A percentile compares a stretch with the other conserved stretches of the same genome.
These are phyloP conservation scores for Debaryomyces maramus DNA, from an alignment of 805 yeast genomes.

Conservation along the genomic window DNA sequence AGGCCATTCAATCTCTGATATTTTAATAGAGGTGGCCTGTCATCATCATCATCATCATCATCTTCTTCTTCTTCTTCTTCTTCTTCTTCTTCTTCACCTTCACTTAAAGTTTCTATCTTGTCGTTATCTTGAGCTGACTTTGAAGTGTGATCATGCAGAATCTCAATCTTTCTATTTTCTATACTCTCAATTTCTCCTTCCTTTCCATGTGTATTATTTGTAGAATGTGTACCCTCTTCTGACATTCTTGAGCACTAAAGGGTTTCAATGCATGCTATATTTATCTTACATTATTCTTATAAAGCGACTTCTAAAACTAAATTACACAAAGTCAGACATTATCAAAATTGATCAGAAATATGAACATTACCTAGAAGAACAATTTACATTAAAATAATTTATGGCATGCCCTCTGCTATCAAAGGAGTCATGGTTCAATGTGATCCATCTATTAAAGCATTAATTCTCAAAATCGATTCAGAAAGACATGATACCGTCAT, in stretches of 20 bases:
- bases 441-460: slow-evolving; percentile 90
- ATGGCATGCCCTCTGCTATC: slow-evolving; percentile 41
- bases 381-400: neutral
- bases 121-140: slow-evolving; percentile 3
- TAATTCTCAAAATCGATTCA: slow-evolving; percentile 80
- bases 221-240: no score
- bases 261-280: no score
- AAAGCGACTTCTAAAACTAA: no score
- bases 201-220: no score
- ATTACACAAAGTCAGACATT: neutral
- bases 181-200: no score
- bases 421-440: slow-evolving; percentile 51
- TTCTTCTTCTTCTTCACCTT: slow-evolving; percentile 6
- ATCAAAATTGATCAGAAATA: neutral
- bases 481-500: slow-evolving; percentile 65
- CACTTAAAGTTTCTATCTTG: slow-evolving; percentile 4
- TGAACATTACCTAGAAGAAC: neutral
- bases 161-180: neutral
- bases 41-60: slow-evolving; percentile 40
- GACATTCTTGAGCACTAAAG: no score
- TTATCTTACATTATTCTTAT: no score
- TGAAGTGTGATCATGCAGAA: neutral
- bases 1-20: slow-evolving; percentile 69
- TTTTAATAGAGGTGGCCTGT: slow-evolving; percentile 70
- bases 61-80: slow-evolving; percentile 11